phyloP scores from a whole-genome alignment of 257 asterid species.

The Salvia hispanica region DNA sequence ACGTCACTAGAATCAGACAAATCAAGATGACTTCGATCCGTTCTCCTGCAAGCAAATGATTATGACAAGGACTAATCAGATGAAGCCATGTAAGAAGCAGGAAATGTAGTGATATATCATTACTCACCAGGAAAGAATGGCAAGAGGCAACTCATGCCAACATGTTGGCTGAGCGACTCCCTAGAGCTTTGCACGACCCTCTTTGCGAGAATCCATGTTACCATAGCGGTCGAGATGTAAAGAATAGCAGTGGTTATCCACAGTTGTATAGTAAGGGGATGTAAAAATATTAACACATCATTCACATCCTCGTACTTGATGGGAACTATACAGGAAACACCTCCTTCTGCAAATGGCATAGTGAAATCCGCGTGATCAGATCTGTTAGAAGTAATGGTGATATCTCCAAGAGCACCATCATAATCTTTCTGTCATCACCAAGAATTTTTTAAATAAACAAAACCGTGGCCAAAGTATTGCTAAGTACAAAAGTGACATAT shows the following conservation, averaged over 20 bases:
- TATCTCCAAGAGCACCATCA: conserved; percentile 51
- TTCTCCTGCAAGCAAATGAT: conserved; percentile 41
- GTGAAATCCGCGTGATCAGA: conserved; percentile 45
- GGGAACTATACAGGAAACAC: conserved; percentile 39
- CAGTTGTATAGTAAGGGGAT: conserved; percentile 42
- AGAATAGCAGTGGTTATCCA: conserved; percentile 36
- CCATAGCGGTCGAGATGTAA: conserved; percentile 33
- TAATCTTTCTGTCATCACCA: conserved; percentile 32
- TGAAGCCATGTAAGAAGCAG: conserved; percentile 21
- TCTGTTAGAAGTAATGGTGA: conserved; percentile 46
- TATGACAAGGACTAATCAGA: neutral
- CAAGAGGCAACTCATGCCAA: conserved; percentile 42
- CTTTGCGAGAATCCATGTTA: conserved; percentile 40
- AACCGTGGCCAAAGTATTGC: neutral
- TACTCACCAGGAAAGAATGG: conserved; percentile 42
- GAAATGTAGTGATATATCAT: conserved; percentile 11
- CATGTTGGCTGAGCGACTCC: conserved; percentile 38
- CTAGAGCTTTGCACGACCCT: conserved; percentile 17
- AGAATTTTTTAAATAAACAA: conserved; percentile 2
- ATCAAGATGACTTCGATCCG: conserved; percentile 39
- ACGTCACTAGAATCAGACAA: conserved; percentile 43
- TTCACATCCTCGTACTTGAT: conserved; percentile 30
- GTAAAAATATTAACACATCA: conserved; percentile 27
- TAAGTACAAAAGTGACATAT: too few relatives aligned
- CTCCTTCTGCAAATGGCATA: conserved; percentile 50